These are phyloP conservation scores for Coemansia sp. DNA, from an alignment of 192 early-diverging fungal species.

Conservation along the genomic window DNA sequence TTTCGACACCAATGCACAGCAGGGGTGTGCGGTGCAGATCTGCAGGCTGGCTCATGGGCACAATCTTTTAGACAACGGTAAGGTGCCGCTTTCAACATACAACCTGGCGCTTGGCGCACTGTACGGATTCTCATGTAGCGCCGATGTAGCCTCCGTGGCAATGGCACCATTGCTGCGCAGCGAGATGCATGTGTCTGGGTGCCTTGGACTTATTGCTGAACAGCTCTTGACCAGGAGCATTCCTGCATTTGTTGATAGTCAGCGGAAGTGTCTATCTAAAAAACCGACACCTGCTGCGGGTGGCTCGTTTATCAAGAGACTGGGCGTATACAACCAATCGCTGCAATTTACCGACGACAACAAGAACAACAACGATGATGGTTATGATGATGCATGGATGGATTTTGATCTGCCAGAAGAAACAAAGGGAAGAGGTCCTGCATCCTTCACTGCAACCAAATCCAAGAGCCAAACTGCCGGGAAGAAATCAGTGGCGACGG, in stretches of 20 bases:
- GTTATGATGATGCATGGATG: constrained; percentile 41
- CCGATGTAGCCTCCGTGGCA: constrained; percentile 45
- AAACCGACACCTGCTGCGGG: background rate
- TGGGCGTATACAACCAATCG: background rate
- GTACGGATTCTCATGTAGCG: constrained; percentile 42
- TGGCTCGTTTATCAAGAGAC: background rate
- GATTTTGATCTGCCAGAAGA: constrained; percentile 51
- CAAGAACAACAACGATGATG: constrained; percentile 6
- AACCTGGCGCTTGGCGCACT: constrained; percentile 41
- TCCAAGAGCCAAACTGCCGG: background rate
- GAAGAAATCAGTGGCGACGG: background rate
- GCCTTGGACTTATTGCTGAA: constrained; percentile 35
- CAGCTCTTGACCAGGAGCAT: constrained; percentile 27
- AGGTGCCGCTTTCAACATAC: constrained; percentile 35
- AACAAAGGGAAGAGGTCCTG: background rate
- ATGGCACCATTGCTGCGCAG: constrained; percentile 47
- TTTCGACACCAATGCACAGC: constrained; percentile 24
- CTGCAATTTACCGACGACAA: background rate
- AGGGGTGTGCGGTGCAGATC: constrained; percentile 22
- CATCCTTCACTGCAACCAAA: background rate
- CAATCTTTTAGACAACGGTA: constrained; percentile 14
- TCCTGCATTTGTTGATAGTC: constrained; percentile 16
- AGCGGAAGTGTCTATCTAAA: background rate
- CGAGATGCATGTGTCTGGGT: constrained; percentile 51
- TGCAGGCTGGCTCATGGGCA: constrained; percentile 24